Evolutionary conservation across 768 basidiomycete species (phyloP).

Genomic region (Tricholoma flavovirens): DNA sequence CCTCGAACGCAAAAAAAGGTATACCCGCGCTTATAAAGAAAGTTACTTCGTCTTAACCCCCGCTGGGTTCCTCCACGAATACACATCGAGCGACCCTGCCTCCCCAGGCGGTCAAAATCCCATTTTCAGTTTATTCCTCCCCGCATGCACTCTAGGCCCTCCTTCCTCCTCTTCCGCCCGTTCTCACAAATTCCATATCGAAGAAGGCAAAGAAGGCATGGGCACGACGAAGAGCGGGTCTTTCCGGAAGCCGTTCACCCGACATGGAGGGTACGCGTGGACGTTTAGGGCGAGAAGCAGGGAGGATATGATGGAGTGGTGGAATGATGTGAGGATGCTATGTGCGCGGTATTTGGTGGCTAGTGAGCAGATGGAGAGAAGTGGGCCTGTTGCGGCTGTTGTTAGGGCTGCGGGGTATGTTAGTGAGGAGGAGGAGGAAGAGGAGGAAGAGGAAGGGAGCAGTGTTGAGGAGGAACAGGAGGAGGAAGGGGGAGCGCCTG

Average conservation of each 20-base stretch:
- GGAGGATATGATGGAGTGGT: conserved; percentile 99
- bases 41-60: conserved; percentile 90
- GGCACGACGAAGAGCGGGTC: conserved; percentile 61
- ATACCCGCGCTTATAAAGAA: conserved; percentile 82
- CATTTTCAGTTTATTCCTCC: conserved; percentile 84
- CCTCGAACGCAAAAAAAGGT: conserved; percentile 93
- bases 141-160: conserved; percentile 92
- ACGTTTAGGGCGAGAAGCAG: conserved; percentile 84
- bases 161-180: conserved; percentile 62
- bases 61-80: conserved; percentile 95
- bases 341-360: conserved; percentile 93
- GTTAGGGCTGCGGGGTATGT: no score
- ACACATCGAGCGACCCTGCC: conserved; percentile 68
- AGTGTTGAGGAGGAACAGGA: no score
- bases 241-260: conserved; percentile 31
- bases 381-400: no score
- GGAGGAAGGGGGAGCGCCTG: no score
- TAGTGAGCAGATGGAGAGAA: conserved; percentile 88
- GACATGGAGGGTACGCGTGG: conserved; percentile 49
- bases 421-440: no score
- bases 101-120: conserved; percentile 48
- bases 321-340: conserved; percentile 95
- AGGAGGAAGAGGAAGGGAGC: no score
- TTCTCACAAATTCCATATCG: conserved; percentile 96
- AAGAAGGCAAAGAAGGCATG: conserved; percentile 78